Conservation (phyloP, 208 protist species). For the Porcisia deanei region DNA sequence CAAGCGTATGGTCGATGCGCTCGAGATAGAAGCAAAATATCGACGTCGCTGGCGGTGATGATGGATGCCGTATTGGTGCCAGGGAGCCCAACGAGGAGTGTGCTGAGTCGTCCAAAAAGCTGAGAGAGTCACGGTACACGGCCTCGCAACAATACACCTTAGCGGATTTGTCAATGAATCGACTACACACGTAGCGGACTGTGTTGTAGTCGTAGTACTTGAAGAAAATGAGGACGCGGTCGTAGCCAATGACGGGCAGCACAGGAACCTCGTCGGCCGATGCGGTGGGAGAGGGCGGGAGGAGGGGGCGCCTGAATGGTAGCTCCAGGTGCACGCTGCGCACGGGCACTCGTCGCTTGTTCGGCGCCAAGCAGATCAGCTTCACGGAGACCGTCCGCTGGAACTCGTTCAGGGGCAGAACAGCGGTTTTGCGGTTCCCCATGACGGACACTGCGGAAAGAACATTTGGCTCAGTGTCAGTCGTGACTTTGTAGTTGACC, state of each 20-base stretch:
- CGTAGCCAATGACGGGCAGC: conserved; percentile 35
- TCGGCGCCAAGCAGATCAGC: conserved; percentile 14
- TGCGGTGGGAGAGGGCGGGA: not conserved
- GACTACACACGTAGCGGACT: conserved; percentile 60
- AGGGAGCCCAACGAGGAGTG: not conserved
- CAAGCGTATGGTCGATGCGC: conserved; percentile 14
- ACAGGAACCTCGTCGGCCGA: conserved; percentile 6
- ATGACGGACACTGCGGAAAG: conserved; percentile 18
- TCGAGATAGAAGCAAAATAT: conserved; percentile 53
- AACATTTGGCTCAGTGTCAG: conserved; percentile 20
- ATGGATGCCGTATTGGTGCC: not conserved
- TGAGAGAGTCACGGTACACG: conserved; percentile 40
- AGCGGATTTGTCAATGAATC: conserved; percentile 41
- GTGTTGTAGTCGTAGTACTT: conserved; percentile 79
- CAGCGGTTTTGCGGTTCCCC: conserved; percentile 13
- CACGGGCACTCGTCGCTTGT: conserved; percentile 19
- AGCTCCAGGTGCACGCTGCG: conserved; percentile 39
- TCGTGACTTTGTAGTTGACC: conserved; percentile 29
- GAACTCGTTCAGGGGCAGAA: conserved; percentile 22
- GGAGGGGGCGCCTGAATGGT: conserved; percentile 11
- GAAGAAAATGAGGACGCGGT: conserved; percentile 69
- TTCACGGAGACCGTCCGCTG: conserved; percentile 19
- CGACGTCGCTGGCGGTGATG: conserved; percentile 14
- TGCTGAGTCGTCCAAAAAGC: conserved; percentile 14
- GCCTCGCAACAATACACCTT: conserved; percentile 43